A percentile compares a stretch with the other conserved stretches of the same genome.
Evolutionary conservation across 1,139 yeast species (phyloP).

Genomic region (Hyphopichia pseudoburtonii): DNA sequence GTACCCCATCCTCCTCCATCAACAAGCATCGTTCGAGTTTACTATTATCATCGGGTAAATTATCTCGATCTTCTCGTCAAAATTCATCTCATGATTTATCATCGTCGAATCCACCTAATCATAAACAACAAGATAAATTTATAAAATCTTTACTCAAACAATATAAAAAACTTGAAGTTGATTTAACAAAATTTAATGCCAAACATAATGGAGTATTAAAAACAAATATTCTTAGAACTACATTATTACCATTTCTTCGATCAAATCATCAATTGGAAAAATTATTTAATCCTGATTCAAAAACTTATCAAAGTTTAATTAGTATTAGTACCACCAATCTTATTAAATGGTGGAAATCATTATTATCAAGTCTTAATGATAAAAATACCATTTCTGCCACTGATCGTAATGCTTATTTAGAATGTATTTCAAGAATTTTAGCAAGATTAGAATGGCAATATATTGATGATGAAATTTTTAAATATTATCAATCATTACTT

Average conservation of each 20-base stretch:
- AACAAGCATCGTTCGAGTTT: conserved; percentile 1
- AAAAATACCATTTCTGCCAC: conserved; percentile 13
- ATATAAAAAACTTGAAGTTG: conserved; percentile 45
- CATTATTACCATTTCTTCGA: conserved; percentile 66
- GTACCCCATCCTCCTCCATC: conserved; percentile 4
- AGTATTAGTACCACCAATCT: conserved; percentile 41
- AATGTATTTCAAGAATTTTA: conserved; percentile 67
- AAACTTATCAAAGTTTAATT: conserved; percentile 33
- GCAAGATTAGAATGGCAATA: conserved; percentile 63
- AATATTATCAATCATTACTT: conserved; percentile 35
- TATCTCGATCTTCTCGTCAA: neutral
- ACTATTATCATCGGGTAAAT: conserved; percentile 1
- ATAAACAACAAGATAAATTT: conserved; percentile 18
- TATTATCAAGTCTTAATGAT: conserved; percentile 42
- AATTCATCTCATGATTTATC: neutral
- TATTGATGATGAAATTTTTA: conserved; percentile 18
- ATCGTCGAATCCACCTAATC: neutral
- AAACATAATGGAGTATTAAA: conserved; percentile 53
- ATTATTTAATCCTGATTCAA: conserved; percentile 20
- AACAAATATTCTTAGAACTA: conserved; percentile 65
- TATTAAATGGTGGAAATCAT: conserved; percentile 66
- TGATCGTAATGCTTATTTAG: conserved; percentile 72
- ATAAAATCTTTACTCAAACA: conserved; percentile 34
- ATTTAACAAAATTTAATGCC: conserved; percentile 48
- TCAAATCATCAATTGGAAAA: conserved; percentile 27